A percentile compares a stretch with the other conserved stretches of the same genome.
These are phyloP conservation scores for Eucalyptus marginata DNA, from an alignment of 345 rosid species.

Conservation along the genomic window DNA sequence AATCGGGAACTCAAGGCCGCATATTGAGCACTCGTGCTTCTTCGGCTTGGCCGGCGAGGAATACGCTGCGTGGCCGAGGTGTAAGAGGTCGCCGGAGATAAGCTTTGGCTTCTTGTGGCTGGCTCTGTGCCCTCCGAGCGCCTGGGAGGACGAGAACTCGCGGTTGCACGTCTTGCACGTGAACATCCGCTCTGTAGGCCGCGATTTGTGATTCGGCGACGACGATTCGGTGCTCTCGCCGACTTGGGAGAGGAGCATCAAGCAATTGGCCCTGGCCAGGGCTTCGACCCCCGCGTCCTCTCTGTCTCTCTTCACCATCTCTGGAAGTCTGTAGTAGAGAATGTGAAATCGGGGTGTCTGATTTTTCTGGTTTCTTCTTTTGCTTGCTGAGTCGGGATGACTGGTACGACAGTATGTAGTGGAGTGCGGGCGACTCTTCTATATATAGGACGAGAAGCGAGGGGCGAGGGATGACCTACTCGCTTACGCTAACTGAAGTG, in stretches of 20 bases:
- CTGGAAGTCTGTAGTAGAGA: background rate
- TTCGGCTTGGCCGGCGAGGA: conserved; percentile 39
- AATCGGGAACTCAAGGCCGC: conserved; percentile 66
- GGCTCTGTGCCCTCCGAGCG: conserved; percentile 86
- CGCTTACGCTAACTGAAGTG: background rate
- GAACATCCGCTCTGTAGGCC: conserved; percentile 26
- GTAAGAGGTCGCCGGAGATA: background rate
- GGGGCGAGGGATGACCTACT: too few species aligned
- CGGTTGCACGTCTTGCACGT: conserved; percentile 85
- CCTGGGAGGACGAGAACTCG: conserved; percentile 72
- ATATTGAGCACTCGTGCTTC: conserved; percentile 76
- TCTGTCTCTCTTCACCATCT: conserved; percentile 35
- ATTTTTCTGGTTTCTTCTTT: background rate
- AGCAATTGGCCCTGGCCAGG: conserved; percentile 37
- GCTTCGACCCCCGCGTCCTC: conserved; percentile 8
- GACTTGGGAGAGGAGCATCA: conserved; percentile 58
- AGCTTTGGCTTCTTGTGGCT: conserved; percentile 63
- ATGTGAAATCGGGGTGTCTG: background rate
- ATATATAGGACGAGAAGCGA: background rate
- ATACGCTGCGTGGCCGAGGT: background rate
- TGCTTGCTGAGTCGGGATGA: background rate
- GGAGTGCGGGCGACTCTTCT: background rate
- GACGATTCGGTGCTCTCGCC: conserved; percentile 2
- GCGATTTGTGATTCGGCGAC: background rate
- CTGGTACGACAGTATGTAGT: background rate